Evolutionary conservation across 192 early-diverging fungal genomes (phyloP), one percentile per base, ranked within the genome.

Genomic region (Spizellomyces sp.): DNA sequence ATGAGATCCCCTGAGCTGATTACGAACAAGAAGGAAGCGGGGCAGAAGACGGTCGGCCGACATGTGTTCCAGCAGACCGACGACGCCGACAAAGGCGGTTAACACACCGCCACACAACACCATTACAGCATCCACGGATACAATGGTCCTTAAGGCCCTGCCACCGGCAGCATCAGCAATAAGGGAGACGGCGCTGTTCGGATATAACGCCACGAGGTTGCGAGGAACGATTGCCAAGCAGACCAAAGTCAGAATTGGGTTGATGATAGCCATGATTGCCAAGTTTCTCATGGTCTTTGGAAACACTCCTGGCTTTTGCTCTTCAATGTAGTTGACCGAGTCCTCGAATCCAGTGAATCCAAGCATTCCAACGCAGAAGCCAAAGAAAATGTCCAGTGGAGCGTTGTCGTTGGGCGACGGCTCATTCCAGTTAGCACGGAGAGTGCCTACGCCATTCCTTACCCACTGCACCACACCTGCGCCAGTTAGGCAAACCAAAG

Each of bases 91-190:
- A 27, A 88, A 71, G 3, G 83, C 85, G 14, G 83, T 82, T 36
- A 88, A 58, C 1, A 88, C 85, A 21, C 87, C 87, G 7, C 83
- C 87, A 72, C 85, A 81, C 7, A 88, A 70, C 17, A 88, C 87
- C 74, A 86, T 82, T 9, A 80, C 78, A 19, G 87, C 85, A 76
- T 88, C 84, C 2, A 86, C 65, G 27, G 82, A 79, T 21, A 87
- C 74, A 56, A 76, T 69, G 27, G 80, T 69, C 9, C 74, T 60
- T 17, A 88, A 64, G 78, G 80, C 80, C 5, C 48, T 48, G 6
- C 71, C 71, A 17, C 36, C 67, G 65, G 66, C 48, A 4, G 56
- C 61, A 36, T 56, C 58, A 8, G 59, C 87, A 67, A 88, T 52
- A 43, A 79, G 66, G n/a, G 81, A 80, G 7, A 87, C 66, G 4